These are phyloP conservation scores for Claviceps cyperi DNA, from an alignment of 2,329 filamentous ascomycete genomes.

Conservation along the genomic window DNA sequence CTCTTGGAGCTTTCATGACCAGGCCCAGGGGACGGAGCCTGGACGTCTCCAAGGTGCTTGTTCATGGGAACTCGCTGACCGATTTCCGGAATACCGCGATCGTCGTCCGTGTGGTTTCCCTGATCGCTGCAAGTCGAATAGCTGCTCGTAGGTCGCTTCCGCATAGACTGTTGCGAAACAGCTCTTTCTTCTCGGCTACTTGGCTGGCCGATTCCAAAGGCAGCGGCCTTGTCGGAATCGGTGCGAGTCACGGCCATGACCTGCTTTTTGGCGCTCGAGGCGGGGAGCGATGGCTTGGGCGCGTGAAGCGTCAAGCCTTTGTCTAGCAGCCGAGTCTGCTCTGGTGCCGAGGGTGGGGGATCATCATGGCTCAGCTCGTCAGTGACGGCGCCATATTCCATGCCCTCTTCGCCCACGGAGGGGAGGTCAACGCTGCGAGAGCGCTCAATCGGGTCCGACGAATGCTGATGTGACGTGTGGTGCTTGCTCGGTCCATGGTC, in stretches of 20 bases:
- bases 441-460: conserved; percentile 37
- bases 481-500: conserved; percentile 21
- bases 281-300: conserved; percentile 73
- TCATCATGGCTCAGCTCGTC: conserved; percentile 23
- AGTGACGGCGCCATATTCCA: conserved; percentile 58
- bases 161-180: conserved; percentile 35
- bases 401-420: conserved; percentile 76
- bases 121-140: conserved; percentile 37
- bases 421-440: conserved; percentile 70
- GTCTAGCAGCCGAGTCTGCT: conserved; percentile 64
- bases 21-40: conserved; percentile 75
- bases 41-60: conserved; percentile 82
- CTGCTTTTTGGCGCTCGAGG: conserved; percentile 66
- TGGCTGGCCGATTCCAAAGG: conserved; percentile 67
- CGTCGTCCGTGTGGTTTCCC: conserved; percentile 45
- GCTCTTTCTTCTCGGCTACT: conserved; percentile 36
- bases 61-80: conserved; percentile 90
- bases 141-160: conserved; percentile 50
- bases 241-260: conserved; percentile 78
- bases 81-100: conserved; percentile 84
- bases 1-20: conserved; percentile 27
- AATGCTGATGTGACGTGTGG: conserved; percentile 17
- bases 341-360: conserved; percentile 34
- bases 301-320: conserved; percentile 77
- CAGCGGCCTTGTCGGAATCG: conserved; percentile 73